phyloP scores from a whole-genome alignment of 2,329 filamentous ascomycete genomes.

The Xylogone sp. region DNA sequence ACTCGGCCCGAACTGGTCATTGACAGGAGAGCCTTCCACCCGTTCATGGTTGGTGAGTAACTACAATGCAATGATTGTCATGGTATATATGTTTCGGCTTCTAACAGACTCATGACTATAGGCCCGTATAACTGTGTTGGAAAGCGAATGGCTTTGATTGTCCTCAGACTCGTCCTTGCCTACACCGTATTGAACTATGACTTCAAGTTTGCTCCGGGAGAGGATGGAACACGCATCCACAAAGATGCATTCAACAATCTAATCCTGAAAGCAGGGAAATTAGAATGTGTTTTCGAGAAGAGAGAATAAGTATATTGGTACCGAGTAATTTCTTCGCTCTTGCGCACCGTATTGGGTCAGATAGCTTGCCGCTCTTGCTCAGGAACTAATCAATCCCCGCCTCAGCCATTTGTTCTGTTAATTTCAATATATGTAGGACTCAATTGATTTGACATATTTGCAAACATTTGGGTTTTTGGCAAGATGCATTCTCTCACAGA shows the following conservation, averaged over 20 bases:
- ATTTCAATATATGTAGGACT: too few relatives aligned
- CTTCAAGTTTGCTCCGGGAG: conserved; percentile 14
- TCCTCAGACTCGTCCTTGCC: conserved; percentile 14
- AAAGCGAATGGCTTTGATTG: conserved; percentile 16
- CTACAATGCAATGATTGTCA: not conserved
- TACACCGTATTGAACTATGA: conserved; percentile 14
- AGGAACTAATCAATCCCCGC: too few relatives aligned
- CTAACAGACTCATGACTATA: not conserved
- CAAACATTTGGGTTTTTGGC: too few relatives aligned
- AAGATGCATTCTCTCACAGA: too few relatives aligned
- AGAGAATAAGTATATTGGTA: not conserved
- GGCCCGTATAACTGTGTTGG: conserved; percentile 20
- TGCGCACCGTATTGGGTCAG: too few relatives aligned
- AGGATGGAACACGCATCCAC: conserved; percentile 9
- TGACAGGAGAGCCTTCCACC: conserved; percentile 23
- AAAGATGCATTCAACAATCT: not conserved
- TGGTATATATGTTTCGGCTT: not conserved
- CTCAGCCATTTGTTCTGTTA: too few relatives aligned
- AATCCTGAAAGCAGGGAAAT: not conserved
- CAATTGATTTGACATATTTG: too few relatives aligned
- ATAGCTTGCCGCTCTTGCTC: too few relatives aligned
- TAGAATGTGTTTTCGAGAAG: not conserved
- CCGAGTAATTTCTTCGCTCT: too few relatives aligned
- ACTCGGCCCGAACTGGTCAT: conserved; percentile 13
- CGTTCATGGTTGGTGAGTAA: conserved; percentile 19